Evolutionary conservation across 805 yeast genomes (phyloP), one percentile per base, ranked within the genome.

Genomic region (Candida glaebosa): DNA sequence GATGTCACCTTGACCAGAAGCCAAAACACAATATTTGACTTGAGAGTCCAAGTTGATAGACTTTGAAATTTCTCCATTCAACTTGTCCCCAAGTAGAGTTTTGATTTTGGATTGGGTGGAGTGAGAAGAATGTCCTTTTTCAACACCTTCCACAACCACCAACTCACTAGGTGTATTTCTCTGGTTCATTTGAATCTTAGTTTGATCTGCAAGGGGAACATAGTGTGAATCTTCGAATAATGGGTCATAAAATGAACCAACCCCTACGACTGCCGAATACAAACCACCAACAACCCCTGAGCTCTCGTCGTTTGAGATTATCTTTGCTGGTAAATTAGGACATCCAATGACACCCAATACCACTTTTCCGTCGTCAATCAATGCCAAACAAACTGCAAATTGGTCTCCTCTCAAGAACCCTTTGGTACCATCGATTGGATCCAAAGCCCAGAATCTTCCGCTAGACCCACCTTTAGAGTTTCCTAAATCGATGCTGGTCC

Each of bases 351-450:
- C 95, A 38, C 99, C 99, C 37, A 93, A 73, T 46, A 84, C 81
- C 1, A 88, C 95, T 38, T 78, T 71, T 10, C 96, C 95, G 55
- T 90, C 84, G 22, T 81, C 95, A 36, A 93, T 82, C 50, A 93
- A 67, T 0, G 96, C 97, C 34, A 93, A 69, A 58, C 99, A 93
- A 1, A 93, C 95, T 2, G 99, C 97, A 62, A 88, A 93, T 59
- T 93, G 99, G 49, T 90, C 97, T 36, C 96, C 95, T 57, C 99
- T 75, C 41, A 93, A 68, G 59, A 93, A 93, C 0, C 99, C 99
- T 60, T 69, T 93, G 16, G 99, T 93, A 5, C 99, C 99, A 58
- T 93, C 99, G 47, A 93, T 90, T 31, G 99, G 99, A 57, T 93
- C 99, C 55, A 93, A 68, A 1, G 97, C 96, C 99, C 99, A 93